Conservation (phyloP, 176 grass and related monocot genomes). For the Ensete glaucum region DNA sequence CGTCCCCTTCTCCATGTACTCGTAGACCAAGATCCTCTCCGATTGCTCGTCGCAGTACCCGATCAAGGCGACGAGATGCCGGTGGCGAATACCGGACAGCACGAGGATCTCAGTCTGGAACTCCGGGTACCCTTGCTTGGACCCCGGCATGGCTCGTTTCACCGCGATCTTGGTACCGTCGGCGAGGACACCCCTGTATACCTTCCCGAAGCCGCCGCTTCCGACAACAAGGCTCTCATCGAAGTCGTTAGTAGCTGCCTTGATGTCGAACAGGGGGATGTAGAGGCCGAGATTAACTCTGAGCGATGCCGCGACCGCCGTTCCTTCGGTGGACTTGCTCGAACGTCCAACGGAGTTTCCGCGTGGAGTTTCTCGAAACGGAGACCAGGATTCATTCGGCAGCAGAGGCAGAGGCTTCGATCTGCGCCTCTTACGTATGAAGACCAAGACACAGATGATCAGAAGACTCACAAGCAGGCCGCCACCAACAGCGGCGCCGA, state of each 20-base stretch:
- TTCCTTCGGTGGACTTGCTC: neutral
- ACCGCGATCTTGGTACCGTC: neutral
- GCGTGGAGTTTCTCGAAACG: neutral
- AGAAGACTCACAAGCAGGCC: neutral
- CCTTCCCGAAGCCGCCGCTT: neutral
- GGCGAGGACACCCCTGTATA: neutral
- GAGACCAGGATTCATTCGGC: neutral
- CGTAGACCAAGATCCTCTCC: neutral
- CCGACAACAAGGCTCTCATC: neutral
- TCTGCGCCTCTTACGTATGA: neutral
- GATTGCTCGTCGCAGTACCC: neutral
- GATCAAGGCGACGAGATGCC: neutral
- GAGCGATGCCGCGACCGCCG: neutral
- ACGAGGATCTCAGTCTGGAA: constrained; percentile 1
- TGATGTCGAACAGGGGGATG: neutral
- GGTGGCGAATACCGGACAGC: neutral
- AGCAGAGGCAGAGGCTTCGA: neutral
- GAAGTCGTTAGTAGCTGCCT: neutral
- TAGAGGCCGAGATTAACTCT: neutral
- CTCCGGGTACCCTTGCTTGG: neutral
- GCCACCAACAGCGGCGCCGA: neutral
- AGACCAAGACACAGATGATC: neutral
- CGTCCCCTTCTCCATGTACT: constrained; percentile 5
- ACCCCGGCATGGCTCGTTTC: neutral
- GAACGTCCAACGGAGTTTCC: neutral